A percentile compares a stretch with the other conserved stretches of the same genome.
Conservation (phyloP, 495 filamentous ascomycete genomes). For the Halenospora varia region DNA sequence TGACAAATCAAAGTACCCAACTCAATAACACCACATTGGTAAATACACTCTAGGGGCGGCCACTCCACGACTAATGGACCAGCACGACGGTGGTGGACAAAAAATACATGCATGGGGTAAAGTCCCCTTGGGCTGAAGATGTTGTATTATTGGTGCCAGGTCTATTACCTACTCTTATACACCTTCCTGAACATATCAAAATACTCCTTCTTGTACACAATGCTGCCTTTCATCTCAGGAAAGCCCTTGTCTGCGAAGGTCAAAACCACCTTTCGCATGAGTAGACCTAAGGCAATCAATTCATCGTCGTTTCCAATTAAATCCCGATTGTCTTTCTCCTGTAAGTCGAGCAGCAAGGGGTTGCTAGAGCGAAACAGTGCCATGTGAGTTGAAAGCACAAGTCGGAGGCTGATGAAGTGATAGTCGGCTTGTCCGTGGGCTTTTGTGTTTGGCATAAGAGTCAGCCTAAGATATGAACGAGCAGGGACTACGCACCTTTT, state of each 20-base stretch:
- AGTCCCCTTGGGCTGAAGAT: neutral
- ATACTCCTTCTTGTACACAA: slow-evolving; percentile 16
- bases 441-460: neutral
- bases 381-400: slow-evolving; percentile 15
- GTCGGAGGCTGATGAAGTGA: slow-evolving; percentile 6
- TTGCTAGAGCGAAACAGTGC: slow-evolving; percentile 16
- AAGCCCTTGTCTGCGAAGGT: slow-evolving; percentile 12
- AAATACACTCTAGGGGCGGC: too few species aligned
- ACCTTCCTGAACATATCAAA: slow-evolving; percentile 15
- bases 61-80: too few species aligned
- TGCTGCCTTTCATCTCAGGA: slow-evolving; percentile 18
- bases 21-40: too few species aligned
- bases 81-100: too few species aligned
- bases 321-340: slow-evolving; percentile 11
- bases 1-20: too few species aligned
- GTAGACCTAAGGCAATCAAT: slow-evolving; percentile 1
- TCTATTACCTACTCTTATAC: slow-evolving; percentile 9
- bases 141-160: neutral
- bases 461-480: neutral
- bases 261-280: slow-evolving; percentile 11
- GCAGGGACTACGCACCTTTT: neutral
- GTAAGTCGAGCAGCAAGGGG: slow-evolving; percentile 15
- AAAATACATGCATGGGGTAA: too few species aligned
- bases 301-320: slow-evolving; percentile 11
- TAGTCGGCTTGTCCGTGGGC: slow-evolving; percentile 6